phyloP scores from a whole-genome alignment of 2,329 filamentous ascomycete genomes.

The Macrophomina pseudophaseolina region DNA sequence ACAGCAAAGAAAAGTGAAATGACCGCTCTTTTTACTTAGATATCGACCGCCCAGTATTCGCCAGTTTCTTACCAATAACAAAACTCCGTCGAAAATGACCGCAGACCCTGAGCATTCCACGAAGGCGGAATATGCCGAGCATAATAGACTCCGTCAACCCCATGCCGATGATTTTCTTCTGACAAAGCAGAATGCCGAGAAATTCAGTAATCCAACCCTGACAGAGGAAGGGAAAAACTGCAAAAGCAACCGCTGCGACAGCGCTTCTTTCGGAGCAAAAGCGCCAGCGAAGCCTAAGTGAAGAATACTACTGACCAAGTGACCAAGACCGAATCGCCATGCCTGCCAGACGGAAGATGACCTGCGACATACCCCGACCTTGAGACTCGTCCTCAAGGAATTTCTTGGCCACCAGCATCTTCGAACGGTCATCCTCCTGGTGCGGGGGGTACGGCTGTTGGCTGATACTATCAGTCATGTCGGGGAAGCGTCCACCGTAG shows the following conservation, averaged over 20 bases:
- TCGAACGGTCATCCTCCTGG: slow-evolving; percentile 46
- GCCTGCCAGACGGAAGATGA: slow-evolving; percentile 54
- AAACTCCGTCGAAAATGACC: slow-evolving; percentile 23
- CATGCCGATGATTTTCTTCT: slow-evolving; percentile 26
- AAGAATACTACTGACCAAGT: slow-evolving; percentile 15
- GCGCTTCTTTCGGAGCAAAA: slow-evolving; percentile 1
- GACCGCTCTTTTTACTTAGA: slow-evolving; percentile 24
- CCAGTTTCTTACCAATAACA: slow-evolving; percentile 19
- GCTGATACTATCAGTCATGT: slow-evolving; percentile 49
- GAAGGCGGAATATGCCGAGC: slow-evolving; percentile 15
- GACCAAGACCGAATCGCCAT: slow-evolving; percentile 55
- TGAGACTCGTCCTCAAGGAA: slow-evolving; percentile 55
- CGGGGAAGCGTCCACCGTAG: slow-evolving; percentile 64
- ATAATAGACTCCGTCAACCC: slow-evolving; percentile 19
- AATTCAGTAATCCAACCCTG: slow-evolving; percentile 22
- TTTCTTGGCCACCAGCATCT: slow-evolving; percentile 54
- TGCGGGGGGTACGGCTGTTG: slow-evolving; percentile 35
- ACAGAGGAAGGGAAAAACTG: slow-evolving; percentile 18
- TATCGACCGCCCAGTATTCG: slow-evolving; percentile 13
- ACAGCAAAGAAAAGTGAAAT: slow-evolving; percentile 5
- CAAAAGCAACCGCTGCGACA: slow-evolving; percentile 2
- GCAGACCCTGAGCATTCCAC: slow-evolving; percentile 13
- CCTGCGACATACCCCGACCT: slow-evolving; percentile 50
- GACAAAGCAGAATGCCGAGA: slow-evolving; percentile 24
- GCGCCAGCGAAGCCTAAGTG: slow-evolving; percentile 9